Evolutionary conservation across 1,284 basidiomycete species (phyloP).

Genomic region (Sanghuangporus baumii): DNA sequence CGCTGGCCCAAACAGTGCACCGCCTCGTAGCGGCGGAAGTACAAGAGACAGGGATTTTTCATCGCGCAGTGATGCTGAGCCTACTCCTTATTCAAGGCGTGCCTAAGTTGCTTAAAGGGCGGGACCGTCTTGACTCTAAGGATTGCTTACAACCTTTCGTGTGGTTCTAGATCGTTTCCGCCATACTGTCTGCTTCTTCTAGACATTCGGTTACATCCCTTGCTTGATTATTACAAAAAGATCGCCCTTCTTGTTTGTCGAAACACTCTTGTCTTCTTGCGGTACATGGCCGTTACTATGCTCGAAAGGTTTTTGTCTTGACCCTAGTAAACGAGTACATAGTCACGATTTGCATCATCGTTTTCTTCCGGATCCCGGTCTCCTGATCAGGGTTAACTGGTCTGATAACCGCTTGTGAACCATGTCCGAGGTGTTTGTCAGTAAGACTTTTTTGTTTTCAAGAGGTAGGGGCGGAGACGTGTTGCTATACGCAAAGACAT

Average conservation of each 20-base stretch:
- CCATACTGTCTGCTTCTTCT: slow-evolving; percentile 4
- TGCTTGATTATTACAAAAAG: slow-evolving; percentile 9
- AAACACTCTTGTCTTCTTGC: neutral
- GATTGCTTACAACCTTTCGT: neutral
- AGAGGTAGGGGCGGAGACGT: no score
- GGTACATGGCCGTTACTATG: neutral
- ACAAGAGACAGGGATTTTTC: slow-evolving; percentile 66
- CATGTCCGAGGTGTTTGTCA: no score
- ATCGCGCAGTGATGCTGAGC: slow-evolving; percentile 41
- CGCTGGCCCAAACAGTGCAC: slow-evolving; percentile 31
- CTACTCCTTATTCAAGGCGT: slow-evolving; percentile 33
- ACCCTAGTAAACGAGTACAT: slow-evolving; percentile 2
- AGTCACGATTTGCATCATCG: neutral
- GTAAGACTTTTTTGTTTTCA: no score
- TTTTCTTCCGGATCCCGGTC: neutral
- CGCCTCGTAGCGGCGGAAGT: slow-evolving; percentile 34
- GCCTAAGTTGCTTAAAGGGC: slow-evolving; percentile 22
- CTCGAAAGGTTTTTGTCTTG: neutral
- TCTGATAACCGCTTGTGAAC: no score
- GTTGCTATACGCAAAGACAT: no score
- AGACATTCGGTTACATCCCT: neutral
- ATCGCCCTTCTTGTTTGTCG: neutral
- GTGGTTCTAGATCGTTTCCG: neutral
- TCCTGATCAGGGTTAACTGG: neutral
- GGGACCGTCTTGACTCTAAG: neutral